A percentile compares a stretch with the other conserved stretches of the same genome.
These are phyloP conservation scores for Hygrophorus pudorinus DNA, from an alignment of 768 basidiomycete genomes.

Conservation along the genomic window DNA sequence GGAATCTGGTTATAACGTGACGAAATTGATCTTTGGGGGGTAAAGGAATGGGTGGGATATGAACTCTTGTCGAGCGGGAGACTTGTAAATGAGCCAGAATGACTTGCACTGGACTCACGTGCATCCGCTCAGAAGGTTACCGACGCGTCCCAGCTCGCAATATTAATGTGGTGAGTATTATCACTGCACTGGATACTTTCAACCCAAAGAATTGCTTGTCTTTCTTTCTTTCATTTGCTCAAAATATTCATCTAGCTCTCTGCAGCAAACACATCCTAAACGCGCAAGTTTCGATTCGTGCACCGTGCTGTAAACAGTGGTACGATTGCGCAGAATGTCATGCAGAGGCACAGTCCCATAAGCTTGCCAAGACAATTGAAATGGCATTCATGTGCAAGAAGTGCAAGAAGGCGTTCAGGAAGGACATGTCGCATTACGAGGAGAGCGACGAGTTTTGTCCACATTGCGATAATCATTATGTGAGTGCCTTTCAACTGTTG, in stretches of 20 bases:
- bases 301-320: constrained; percentile 97
- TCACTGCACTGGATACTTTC: too few species aligned
- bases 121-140: too few species aligned
- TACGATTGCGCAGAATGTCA: constrained; percentile 97
- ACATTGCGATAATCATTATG: constrained; percentile 97
- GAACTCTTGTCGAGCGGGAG: constrained; percentile 24
- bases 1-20: constrained; percentile 42
- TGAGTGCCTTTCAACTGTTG: constrained; percentile 28
- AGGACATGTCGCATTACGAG: constrained; percentile 87
- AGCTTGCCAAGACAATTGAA: constrained; percentile 65
- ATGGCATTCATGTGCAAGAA: constrained; percentile 83
- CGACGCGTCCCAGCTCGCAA: too few species aligned
- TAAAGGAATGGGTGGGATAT: constrained; percentile 35
- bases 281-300: constrained; percentile 91
- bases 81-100: background rate
- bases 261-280: constrained; percentile 91
- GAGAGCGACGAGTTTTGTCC: constrained; percentile 99
- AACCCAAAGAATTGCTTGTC: too few species aligned
- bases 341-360: constrained; percentile 70
- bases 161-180: too few species aligned
- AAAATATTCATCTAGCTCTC: constrained; percentile 10
- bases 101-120: too few species aligned
- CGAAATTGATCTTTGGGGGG: constrained; percentile 46
- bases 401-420: constrained; percentile 92
- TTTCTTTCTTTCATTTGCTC: background rate